phyloP scores from a whole-genome alignment of 768 basidiomycete genomes.

The Trametes gibbosa region DNA sequence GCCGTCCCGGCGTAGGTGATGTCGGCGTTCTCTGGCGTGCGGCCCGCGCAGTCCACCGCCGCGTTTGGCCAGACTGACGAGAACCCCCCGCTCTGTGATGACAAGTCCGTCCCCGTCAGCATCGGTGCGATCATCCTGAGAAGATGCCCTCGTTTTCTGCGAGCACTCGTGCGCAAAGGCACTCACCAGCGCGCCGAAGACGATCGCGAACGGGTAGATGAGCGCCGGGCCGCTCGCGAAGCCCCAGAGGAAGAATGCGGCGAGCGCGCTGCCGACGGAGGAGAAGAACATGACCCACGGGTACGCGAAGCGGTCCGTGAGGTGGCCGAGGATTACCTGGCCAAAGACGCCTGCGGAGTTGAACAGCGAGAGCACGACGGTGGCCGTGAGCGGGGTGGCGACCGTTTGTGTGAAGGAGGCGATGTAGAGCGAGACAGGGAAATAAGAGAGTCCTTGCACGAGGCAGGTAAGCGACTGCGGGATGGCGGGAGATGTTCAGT shows the following conservation, averaged over 20 bases:
- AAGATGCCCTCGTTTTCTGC: too few species aligned
- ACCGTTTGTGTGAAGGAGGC: slow-evolving; percentile 24
- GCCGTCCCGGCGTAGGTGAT: slow-evolving; percentile 18
- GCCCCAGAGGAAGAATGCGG: slow-evolving; percentile 25
- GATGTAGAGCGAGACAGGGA: slow-evolving; percentile 28
- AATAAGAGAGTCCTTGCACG: slow-evolving; percentile 26
- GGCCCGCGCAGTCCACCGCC: slow-evolving; percentile 19
- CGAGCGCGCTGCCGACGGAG: slow-evolving; percentile 18
- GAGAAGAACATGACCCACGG: slow-evolving; percentile 23
- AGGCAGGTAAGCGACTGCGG: slow-evolving; percentile 18
- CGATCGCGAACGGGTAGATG: slow-evolving; percentile 23
- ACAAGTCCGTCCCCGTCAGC: too few species aligned
- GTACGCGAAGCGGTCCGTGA: slow-evolving; percentile 25
- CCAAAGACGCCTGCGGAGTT: slow-evolving; percentile 24
- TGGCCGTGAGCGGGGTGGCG: slow-evolving; percentile 22
- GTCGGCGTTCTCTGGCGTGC: slow-evolving; percentile 20
- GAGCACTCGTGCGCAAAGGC: too few species aligned
- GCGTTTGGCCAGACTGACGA: slow-evolving; percentile 20
- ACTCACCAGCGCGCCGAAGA: slow-evolving; percentile 26
- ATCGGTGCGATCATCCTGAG: too few species aligned
- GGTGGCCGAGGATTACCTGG: slow-evolving; percentile 24
- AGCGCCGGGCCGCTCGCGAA: slow-evolving; percentile 22
- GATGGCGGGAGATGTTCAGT: background rate
- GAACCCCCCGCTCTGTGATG: slow-evolving; percentile 23
- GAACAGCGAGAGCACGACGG: slow-evolving; percentile 26